Base-by-base conservation (phyloP, 352 stramenopile species). In the Globisporangium heterothallicum region DNA sequence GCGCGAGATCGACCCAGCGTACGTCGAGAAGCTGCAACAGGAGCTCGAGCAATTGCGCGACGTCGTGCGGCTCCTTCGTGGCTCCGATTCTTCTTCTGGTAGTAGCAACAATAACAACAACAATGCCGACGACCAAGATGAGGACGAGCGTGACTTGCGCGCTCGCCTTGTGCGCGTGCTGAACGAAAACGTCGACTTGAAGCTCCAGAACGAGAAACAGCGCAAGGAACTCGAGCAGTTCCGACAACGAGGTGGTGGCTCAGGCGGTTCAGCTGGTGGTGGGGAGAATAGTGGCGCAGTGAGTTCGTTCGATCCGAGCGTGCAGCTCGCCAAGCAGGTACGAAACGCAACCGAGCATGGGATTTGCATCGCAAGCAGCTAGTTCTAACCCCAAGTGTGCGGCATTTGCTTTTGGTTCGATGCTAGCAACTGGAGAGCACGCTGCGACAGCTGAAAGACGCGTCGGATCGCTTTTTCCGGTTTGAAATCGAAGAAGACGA, bases 401-500 rank as follows among this genome's bases (percentile, higher is more conserved):
- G 14, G 32, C 14, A 38, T 38, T 10, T 22, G 22, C 36, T 34
- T 6, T 27, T 5, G n/a, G 13, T 42, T 26, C 6, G 2, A 10
- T 14, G 35, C n/a, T 58, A 88, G 79, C 72, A 84, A 66, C 57
- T 93, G 26, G 78, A 92, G 58, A 68, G 30, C 13, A 79, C 76
- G 1, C 42, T 93, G 25, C 59, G 59, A 16, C 82, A 89, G 44
- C 58, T 93, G 3, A 88, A 87, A 60, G 82, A 91, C 18, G 79
- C 77, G 0, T 88, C 76, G 0, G 78, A 93, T 51, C 69, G 76
- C 12, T 97, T 97, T 58, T 97, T 97, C 59, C 78, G 83, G 56
- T 97, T 97, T 66, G 88, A 97, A 57, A 96, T 97, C 41, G 89
- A 97, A 63, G 88, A 97, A 63, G 86, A 97, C 46, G 84, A 97